Evolutionary conservation across 75 land plant genomes (phyloP), one percentile per base, ranked within the genome.

Genomic region (Pinus taeda): DNA sequence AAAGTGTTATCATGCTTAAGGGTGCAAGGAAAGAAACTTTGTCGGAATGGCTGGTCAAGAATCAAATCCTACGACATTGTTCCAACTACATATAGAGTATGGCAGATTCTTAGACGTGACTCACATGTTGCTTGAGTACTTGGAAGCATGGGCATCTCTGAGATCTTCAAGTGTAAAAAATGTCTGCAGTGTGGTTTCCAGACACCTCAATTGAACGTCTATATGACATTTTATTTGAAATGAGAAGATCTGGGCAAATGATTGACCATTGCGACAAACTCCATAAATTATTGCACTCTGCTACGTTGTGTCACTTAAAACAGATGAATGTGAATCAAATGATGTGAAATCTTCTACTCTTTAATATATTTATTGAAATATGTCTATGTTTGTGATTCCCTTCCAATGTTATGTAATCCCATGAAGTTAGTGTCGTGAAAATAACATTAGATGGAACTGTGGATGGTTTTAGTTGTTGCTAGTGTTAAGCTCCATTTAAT

Each of bases 101-200:
- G 95, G 95, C 56, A 95, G 98, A 53, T 80, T 82, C 75, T 75
- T 89, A 36, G 98, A 97, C 77, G 99, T 98, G 71, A 88, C 97
- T 17, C 81, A 85, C 77, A 74, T 97, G 66, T 57, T 97, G 75
- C 83, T 97, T 14, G 95, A 94, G 61, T 97, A 89, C 86, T 57
- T 94, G 5, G 87, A 91, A 72, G 81, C 90, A 26, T 87, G 83
- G 80, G 78, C 91, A 26, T 83, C 85, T 56, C 33, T 83, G 91
- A 85, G 85, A 60, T 92, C 98, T 33, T 95, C 24, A 87, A 83
- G 60, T 84, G 95, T 42, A 94, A 92, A 81, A 85, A 83, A 2
- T 90, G 79, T 95, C 86, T 77, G 86, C 92, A 2, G 85, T 89
- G 15, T 95, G 95, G 95, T 95, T 97, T 45, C 98, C 99, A n/a